These are phyloP conservation scores for Salix suchowensis DNA, from an alignment of 345 rosid genomes.

Conservation along the genomic window DNA sequence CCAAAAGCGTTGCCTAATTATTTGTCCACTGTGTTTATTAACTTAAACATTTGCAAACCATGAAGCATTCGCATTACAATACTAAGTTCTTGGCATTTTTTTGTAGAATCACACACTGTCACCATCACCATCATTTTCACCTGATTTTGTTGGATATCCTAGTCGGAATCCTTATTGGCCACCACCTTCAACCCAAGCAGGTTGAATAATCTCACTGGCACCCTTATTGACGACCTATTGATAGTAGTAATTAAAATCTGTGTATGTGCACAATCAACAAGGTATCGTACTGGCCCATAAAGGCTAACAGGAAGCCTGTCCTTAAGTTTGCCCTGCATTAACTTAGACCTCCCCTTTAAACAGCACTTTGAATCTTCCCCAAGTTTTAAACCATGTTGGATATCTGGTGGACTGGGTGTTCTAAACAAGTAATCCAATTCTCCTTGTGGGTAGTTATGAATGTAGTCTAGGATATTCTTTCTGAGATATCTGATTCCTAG, in stretches of 20 bases:
- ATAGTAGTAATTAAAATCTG: not conserved
- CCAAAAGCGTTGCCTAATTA: not conserved
- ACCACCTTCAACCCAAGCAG: not conserved
- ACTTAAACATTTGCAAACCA: too few relatives aligned
- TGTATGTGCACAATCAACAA: not conserved
- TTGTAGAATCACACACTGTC: not conserved
- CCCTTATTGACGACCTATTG: not conserved
- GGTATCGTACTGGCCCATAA: not conserved
- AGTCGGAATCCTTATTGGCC: not conserved
- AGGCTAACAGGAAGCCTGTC: not conserved
- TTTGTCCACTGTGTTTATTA: too few relatives aligned
- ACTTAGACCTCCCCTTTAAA: not conserved
- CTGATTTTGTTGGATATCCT: not conserved
- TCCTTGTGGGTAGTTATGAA: not conserved
- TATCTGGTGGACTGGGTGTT: not conserved
- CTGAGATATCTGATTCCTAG: not conserved
- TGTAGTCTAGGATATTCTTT: not conserved
- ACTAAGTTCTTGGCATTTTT: not conserved
- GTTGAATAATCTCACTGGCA: not conserved
- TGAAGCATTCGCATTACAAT: too few relatives aligned
- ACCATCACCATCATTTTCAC: not conserved
- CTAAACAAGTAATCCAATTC: not conserved
- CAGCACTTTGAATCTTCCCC: not conserved
- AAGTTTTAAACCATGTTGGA: not conserved
- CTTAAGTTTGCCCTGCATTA: not conserved